These are phyloP conservation scores for Mikania micrantha DNA, from an alignment of 129 eudicot species.

Conservation along the genomic window DNA sequence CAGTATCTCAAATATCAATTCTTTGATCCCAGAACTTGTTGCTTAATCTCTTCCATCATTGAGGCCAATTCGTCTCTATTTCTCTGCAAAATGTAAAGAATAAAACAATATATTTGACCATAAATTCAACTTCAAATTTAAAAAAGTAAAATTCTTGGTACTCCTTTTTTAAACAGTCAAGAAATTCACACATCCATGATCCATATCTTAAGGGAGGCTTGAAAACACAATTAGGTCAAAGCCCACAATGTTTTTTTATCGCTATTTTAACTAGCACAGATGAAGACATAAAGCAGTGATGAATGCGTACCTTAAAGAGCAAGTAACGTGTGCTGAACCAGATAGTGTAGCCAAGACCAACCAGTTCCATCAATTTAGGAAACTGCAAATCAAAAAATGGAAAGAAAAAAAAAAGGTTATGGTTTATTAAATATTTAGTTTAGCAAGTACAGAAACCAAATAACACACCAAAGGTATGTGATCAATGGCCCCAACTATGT, in stretches of 20 bases:
- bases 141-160: not conserved
- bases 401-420: slow-evolving; percentile 1
- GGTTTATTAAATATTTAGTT: not conserved
- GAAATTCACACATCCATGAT: not conserved
- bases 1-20: slow-evolving; percentile 23
- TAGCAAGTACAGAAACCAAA: slow-evolving; percentile 6
- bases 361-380: slow-evolving; percentile 73
- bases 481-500: slow-evolving; percentile 74
- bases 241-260: not conserved
- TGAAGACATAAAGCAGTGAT: not conserved
- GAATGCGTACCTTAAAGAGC: slow-evolving; percentile 58
- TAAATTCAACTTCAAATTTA: not conserved
- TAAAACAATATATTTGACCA: not conserved
- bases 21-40: slow-evolving; percentile 55
- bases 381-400: slow-evolving; percentile 33
- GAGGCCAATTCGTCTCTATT: slow-evolving; percentile 69
- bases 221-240: not conserved
- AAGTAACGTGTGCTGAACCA: slow-evolving; percentile 84
- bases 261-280: not conserved
- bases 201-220: not conserved
- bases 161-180: not conserved
- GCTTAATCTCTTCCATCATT: slow-evolving; percentile 68
- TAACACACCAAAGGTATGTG: slow-evolving; percentile 63
- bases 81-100: slow-evolving; percentile 38
- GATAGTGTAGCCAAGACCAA: slow-evolving; percentile 74